These are phyloP conservation scores for Hericium erinaceus DNA, from an alignment of 768 basidiomycete species.

Conservation along the genomic window DNA sequence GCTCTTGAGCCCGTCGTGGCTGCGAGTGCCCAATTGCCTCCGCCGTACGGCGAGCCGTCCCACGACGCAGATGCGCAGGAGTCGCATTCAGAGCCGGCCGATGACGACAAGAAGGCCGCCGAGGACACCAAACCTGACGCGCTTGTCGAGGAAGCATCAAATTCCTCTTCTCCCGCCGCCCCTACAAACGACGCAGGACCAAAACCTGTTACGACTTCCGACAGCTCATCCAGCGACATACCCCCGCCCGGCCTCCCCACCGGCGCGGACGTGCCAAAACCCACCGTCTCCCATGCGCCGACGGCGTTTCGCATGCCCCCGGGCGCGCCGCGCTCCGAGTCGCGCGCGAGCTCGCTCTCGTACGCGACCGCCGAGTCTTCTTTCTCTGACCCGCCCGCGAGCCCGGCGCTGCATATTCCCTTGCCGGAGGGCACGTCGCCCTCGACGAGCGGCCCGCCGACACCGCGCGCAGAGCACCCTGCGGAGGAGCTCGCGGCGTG, in stretches of 20 bases:
- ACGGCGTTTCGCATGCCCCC: slow-evolving; percentile 13
- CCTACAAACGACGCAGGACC: no score
- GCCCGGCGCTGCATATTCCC: neutral
- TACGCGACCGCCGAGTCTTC: neutral
- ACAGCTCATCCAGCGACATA: no score
- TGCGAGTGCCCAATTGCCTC: neutral
- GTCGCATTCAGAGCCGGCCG: no score
- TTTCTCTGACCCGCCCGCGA: neutral
- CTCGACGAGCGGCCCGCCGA: neutral
- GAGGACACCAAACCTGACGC: no score
- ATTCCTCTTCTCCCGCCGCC: no score
- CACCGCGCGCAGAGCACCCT: neutral
- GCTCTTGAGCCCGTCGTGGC: no score
- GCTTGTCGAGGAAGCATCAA: no score
- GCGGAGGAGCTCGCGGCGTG: neutral
- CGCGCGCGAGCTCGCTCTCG: slow-evolving; percentile 11
- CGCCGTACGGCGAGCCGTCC: neutral
- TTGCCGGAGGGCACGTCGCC: neutral
- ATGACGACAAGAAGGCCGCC: no score
- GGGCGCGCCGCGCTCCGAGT: neutral
- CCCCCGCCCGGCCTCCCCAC: no score
- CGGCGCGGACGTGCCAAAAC: no score
- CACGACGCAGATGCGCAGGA: neutral
- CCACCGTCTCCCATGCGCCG: neutral
- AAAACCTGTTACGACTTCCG: no score